Evolutionary conservation across 805 yeast species (phyloP).

Genomic region (Myxozyma neotropica): DNA sequence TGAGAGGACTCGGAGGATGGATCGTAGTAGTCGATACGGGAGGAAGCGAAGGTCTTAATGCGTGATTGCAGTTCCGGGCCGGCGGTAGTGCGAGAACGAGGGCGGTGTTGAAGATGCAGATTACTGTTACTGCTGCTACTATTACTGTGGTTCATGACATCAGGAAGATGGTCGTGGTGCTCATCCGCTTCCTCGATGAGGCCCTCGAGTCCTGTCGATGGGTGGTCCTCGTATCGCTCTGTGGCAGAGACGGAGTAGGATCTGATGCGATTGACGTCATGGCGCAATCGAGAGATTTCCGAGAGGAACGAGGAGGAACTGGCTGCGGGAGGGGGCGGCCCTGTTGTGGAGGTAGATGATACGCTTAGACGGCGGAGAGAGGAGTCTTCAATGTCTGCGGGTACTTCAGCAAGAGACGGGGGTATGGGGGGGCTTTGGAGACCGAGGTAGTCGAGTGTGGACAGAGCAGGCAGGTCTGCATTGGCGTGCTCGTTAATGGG

Average conservation of each 20-base stretch:
- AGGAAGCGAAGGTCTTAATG: conserved; percentile 29
- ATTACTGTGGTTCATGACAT: neutral
- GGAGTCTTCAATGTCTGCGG: neutral
- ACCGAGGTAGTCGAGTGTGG: conserved; percentile 35
- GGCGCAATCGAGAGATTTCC: conserved; percentile 26
- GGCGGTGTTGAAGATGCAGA: conserved; percentile 11
- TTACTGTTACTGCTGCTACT: neutral
- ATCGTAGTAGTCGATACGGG: conserved; percentile 34
- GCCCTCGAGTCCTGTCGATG: conserved; percentile 15
- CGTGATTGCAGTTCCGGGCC: conserved; percentile 33
- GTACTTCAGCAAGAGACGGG: conserved; percentile 4
- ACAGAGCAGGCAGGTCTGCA: conserved; percentile 25
- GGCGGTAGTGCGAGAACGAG: conserved; percentile 29
- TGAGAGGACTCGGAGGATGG: neutral
- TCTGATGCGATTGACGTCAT: conserved; percentile 31
- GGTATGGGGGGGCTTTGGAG: conserved; percentile 25
- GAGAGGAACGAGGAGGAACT: conserved; percentile 14
- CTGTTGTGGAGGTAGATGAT: neutral
- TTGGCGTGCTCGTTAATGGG: neutral
- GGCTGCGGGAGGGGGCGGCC: neutral
- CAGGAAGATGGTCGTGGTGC: conserved; percentile 19
- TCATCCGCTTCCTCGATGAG: conserved; percentile 28
- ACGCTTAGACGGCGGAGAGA: conserved; percentile 1
- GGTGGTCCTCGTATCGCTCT: conserved; percentile 29
- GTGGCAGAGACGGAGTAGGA: conserved; percentile 34